A percentile compares a stretch with the other conserved stretches of the same genome.
These are phyloP conservation scores for Fusarium proliferatum DNA, from an alignment of 2,329 filamentous ascomycete genomes.

Conservation along the genomic window DNA sequence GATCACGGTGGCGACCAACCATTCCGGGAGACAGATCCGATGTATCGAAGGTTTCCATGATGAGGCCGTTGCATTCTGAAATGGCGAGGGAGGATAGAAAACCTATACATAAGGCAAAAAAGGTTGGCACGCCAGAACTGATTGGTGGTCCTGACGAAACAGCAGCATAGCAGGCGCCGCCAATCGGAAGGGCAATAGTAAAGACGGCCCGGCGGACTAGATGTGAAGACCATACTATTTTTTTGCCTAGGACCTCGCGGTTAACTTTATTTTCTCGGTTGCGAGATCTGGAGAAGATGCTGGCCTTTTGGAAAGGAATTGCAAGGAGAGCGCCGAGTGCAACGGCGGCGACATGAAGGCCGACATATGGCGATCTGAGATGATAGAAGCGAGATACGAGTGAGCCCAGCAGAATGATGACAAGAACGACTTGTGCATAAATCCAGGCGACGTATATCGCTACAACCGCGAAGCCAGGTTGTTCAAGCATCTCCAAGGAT, in stretches of 20 bases:
- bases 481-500: conserved; percentile 75
- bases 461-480: conserved; percentile 78
- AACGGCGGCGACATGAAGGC: conserved; percentile 72
- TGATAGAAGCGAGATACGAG: conserved; percentile 76
- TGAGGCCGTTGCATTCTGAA: conserved; percentile 78
- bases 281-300: conserved; percentile 73
- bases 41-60: conserved; percentile 87
- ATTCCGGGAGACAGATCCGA: conserved; percentile 80
- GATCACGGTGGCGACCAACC: conserved; percentile 65
- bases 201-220: conserved; percentile 75
- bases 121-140: conserved; percentile 70
- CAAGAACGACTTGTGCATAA: conserved; percentile 78
- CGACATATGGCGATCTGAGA: conserved; percentile 72
- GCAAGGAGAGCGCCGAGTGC: conserved; percentile 76
- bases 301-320: conserved; percentile 79
- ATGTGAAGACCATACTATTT: conserved; percentile 77
- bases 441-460: conserved; percentile 82
- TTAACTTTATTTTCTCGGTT: conserved; percentile 69
- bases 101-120: conserved; percentile 74
- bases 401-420: conserved; percentile 78
- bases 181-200: conserved; percentile 73
- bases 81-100: conserved; percentile 79
- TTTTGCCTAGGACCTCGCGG: conserved; percentile 73
- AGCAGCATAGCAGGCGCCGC: conserved; percentile 74
- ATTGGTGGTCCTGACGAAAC: conserved; percentile 71